Evolutionary conservation across 768 basidiomycete genomes (phyloP), one percentile per base, ranked within the genome.

Genomic region (Psilocybe sp.): DNA sequence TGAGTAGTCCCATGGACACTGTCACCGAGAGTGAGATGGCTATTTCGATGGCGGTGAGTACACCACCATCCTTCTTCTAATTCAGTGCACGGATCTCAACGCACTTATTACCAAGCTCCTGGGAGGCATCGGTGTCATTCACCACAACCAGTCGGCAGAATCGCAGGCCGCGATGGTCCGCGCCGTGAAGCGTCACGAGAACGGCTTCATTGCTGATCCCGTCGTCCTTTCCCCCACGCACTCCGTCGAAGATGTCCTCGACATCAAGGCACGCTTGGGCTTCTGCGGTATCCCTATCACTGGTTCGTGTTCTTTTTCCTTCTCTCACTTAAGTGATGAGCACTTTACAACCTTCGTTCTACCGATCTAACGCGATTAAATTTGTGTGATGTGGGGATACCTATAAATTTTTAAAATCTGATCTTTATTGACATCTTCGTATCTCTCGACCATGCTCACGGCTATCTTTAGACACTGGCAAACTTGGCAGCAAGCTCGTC

Each of bases 1-100:
- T 98, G 76, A 96, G 92, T 67, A 95, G 92, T 45, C 96, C 97
- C 13, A 99, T 99, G 97, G 97, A 99, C 74, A 99, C 97, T 40
- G 97, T 98, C 59, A 98, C 97, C 1, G 97, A 98, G 70, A 83
- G 80, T 47, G 84, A 91, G 52, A 96, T 95, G 91, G 92, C 92
- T 28, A 92, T 96, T 64, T 75, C 86, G 44, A 84, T 96, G 79
- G 92, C 93, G 69, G 91, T 94, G 67, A 73, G 87, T 70, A 48
- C 36, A 44, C 40, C 11, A 32, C 41, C 41, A 19, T 47, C 43
- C 49, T 40, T 46, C 52, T 60, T 59, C 54, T 60, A 51, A 34
- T 56, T 51, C 42, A 11, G 15, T 14, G 3, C 10, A 35, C 16
- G 15, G 49, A 50, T 50, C 23, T 43, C 42, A 28, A 44, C 36